Conservation (phyloP, 345 rosid genomes). For the Melaleuca alternifolia region DNA sequence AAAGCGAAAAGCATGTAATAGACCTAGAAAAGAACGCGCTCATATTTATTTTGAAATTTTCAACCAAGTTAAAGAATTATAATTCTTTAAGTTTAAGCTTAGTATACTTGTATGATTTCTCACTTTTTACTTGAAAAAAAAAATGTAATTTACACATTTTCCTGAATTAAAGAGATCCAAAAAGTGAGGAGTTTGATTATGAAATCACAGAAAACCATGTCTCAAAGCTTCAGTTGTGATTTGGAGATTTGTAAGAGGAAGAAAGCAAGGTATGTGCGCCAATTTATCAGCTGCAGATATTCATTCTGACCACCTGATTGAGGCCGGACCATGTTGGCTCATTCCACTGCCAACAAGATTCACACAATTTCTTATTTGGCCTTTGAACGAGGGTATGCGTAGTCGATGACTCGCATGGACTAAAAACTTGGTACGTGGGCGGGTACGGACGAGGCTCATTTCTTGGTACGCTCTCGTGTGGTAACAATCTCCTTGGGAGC, state of each 20-base stretch:
- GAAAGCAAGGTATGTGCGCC: neutral
- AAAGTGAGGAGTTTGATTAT: neutral
- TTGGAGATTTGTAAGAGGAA: neutral
- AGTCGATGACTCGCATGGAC: too few relatives aligned
- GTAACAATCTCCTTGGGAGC: neutral
- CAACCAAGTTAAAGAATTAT: too few relatives aligned
- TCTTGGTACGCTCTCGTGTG: neutral
- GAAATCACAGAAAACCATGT: neutral
- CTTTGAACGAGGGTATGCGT: neutral
- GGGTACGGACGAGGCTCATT: neutral
- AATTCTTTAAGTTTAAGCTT: neutral
- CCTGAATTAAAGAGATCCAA: neutral
- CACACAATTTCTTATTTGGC: neutral
- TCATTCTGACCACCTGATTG: neutral
- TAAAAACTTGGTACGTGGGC: too few relatives aligned
- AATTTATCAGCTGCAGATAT: neutral
- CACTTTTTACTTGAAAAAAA: neutral
- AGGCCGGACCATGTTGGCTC: neutral
- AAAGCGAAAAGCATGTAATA: neutral
- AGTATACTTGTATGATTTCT: neutral
- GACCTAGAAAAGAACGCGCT: neutral
- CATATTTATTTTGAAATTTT: neutral
- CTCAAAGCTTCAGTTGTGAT: neutral
- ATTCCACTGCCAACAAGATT: neutral
- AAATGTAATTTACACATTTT: neutral